These are phyloP conservation scores for Monosporascus sp. DNA, from an alignment of 2,329 filamentous ascomycete genomes.

Conservation along the genomic window DNA sequence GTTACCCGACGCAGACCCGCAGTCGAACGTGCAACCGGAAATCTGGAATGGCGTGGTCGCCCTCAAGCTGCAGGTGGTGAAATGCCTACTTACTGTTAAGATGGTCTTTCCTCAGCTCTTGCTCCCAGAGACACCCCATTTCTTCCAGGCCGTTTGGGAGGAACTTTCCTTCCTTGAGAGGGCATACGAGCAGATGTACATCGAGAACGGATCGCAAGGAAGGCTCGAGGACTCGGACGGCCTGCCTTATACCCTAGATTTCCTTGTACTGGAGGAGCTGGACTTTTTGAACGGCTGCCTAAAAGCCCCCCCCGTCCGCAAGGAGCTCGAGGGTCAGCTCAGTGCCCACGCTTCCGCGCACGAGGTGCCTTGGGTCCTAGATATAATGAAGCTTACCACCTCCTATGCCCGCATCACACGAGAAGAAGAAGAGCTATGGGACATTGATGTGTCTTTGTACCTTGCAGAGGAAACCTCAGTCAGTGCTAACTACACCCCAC, in stretches of 20 bases:
- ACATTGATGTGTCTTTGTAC: slow-evolving; percentile 93
- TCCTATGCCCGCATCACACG: slow-evolving; percentile 84
- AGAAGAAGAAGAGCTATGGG: slow-evolving; percentile 94
- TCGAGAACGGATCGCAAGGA: slow-evolving; percentile 79
- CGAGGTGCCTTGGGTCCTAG: slow-evolving; percentile 73
- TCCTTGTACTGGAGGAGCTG: slow-evolving; percentile 86
- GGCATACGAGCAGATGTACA: slow-evolving; percentile 77
- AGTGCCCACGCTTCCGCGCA: slow-evolving; percentile 53
- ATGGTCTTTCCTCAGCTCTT: slow-evolving; percentile 77
- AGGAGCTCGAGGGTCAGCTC: slow-evolving; percentile 81
- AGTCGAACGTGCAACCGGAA: slow-evolving; percentile 51
- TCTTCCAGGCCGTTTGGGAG: slow-evolving; percentile 87
- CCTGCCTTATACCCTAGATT: slow-evolving; percentile 91
- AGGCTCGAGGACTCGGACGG: slow-evolving; percentile 85
- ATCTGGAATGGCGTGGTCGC: slow-evolving; percentile 77
- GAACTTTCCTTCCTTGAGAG: slow-evolving; percentile 71
- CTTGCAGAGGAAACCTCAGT: slow-evolving; percentile 92
- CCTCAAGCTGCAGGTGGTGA: slow-evolving; percentile 90
- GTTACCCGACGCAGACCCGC: slow-evolving; percentile 63
- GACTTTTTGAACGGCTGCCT: slow-evolving; percentile 93
- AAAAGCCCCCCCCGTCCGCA: slow-evolving; percentile 79
- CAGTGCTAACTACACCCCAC: slow-evolving; percentile 91
- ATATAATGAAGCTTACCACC: slow-evolving; percentile 80
- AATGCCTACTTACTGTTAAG: slow-evolving; percentile 86
- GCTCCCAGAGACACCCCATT: slow-evolving; percentile 71